Base-by-base conservation (phyloP, 1,284 basidiomycete species). In the Quambalaria eucalypti region DNA sequence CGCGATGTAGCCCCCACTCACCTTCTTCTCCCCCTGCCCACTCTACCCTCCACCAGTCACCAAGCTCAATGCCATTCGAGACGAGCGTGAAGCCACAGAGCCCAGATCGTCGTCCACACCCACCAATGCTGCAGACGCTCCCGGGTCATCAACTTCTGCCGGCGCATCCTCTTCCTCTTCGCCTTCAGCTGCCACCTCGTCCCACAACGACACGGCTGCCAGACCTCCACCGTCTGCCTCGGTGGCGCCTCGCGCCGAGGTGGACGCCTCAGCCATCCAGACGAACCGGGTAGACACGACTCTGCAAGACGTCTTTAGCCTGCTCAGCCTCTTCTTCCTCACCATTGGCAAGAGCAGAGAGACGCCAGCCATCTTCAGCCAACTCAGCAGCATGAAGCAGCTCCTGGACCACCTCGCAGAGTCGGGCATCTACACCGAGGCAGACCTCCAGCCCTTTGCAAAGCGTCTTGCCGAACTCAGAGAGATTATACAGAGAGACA, bases 11-110 rank as follows among this genome's bases (percentile, higher is more conserved):
- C 31, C n/a, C 25, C 29, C 23, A 26, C 47, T 9, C 36, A 55
- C 33, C 28, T 39, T 19, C 38, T 39, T 28, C 42, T 48, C 9
- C 12, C 7, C 7, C 39, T 23, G 23, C 25, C 47, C 9, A 38
- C 56, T 33, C 23, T 38, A n/a, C 29, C 42, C 31, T 8, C 30
- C 48, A 9, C 9, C 74, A 93, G 91, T 97, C 57, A 91, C 88
- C 28, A 88, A 84, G 70, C 80, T 98, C 51, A 97, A 97, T 77
- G 85, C 87, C 63, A 85, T 96, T 51, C 84, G 93, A 56, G 88
- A 95, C 70, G 76, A 73, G 74, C 61, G 55, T 48, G 60, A 64
- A 42, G 62, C 47, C 40, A 58, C 44, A 40, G 48, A 23, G 40
- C 47, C n/a, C 44, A 52, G n/a, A n/a, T n/a, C n/a, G n/a, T n/a